A percentile compares a stretch with the other conserved stretches of the same genome.
These are phyloP conservation scores for Thuidium tamariscinum DNA, from an alignment of 225 moss, liverwort and hornwort genomes.

Conservation along the genomic window DNA sequence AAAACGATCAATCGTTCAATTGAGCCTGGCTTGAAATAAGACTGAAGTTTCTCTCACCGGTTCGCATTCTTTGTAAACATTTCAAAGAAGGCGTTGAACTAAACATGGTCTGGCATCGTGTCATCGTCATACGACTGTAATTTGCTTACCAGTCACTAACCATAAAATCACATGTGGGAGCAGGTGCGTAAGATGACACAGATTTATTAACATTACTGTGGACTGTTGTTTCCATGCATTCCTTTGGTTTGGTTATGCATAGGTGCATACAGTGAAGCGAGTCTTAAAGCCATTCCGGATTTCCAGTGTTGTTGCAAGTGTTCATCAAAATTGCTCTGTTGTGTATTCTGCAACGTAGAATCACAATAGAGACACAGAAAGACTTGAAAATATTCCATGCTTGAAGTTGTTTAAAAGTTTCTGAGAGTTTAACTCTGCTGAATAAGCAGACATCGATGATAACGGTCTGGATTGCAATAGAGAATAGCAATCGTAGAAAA, in stretches of 20 bases:
- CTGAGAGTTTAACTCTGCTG: not conserved
- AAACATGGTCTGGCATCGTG: conserved; percentile 37
- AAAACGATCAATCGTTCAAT: not conserved
- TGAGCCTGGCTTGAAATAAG: not conserved
- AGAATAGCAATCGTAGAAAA: not conserved
- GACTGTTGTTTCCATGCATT: too few species aligned
- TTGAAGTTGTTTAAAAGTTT: not conserved
- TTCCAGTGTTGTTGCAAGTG: not conserved
- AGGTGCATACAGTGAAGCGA: not conserved
- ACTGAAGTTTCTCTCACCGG: not conserved
- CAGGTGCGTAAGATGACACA: too few species aligned
- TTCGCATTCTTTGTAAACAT: conserved; percentile 43
- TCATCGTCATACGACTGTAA: conserved; percentile 40
- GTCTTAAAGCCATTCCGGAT: not conserved
- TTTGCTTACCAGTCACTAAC: not conserved
- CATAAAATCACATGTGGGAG: not conserved
- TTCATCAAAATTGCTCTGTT: not conserved
- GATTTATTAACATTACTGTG: too few species aligned
- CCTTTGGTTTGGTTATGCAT: too few species aligned
- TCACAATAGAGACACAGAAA: not conserved
- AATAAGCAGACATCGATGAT: not conserved
- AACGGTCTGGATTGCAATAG: too few species aligned
- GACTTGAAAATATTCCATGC: not conserved
- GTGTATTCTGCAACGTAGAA: not conserved
- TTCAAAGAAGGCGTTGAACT: conserved; percentile 56